Percentiles rank a stretch among this genome's conserved stretches.
These are phyloP conservation scores for Microbotryomycetes sp. DNA, from an alignment of 1,284 basidiomycete genomes.

Conservation along the genomic window DNA sequence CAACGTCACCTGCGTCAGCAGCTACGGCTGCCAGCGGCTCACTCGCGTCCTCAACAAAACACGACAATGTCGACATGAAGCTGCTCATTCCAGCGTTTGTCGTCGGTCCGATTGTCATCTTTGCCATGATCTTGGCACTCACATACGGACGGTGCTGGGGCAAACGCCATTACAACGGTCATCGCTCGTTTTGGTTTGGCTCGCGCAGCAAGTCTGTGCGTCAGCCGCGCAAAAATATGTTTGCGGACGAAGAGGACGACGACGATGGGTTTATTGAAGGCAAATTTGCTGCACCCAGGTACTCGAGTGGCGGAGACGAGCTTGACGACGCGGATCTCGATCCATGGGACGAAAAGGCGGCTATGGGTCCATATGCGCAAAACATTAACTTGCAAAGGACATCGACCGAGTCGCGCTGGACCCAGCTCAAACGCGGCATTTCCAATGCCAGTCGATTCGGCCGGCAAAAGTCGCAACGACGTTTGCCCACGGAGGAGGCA, in stretches of 20 bases:
- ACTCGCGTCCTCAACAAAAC: not conserved
- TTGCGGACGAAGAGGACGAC: not conserved
- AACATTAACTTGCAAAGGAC: not conserved
- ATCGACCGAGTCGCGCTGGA: not conserved
- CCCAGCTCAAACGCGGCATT: not conserved
- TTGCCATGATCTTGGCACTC: conserved; percentile 8
- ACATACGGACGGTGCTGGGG: conserved; percentile 24
- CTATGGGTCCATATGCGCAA: not conserved
- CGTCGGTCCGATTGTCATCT: conserved; percentile 12
- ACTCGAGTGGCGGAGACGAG: conserved; percentile 3
- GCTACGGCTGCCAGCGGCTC: not conserved
- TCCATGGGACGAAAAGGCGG: conserved; percentile 8
- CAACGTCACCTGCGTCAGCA: not conserved
- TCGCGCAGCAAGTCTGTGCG: not conserved
- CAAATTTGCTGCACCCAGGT: conserved; percentile 2
- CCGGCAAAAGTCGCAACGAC: conserved; percentile 17
- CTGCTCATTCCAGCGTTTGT: conserved; percentile 28
- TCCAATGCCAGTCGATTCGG: not conserved
- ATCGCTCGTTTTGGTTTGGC: not conserved
- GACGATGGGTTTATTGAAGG: not conserved
- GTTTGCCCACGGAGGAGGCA: not conserved
- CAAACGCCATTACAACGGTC: not conserved
- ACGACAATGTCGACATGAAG: not conserved
- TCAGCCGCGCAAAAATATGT: not conserved
- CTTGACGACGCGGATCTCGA: conserved; percentile 9